Percentiles rank a stretch among this genome's conserved stretches.
Conservation (phyloP, 306 rosid species). For the Rubus idaeus region DNA sequence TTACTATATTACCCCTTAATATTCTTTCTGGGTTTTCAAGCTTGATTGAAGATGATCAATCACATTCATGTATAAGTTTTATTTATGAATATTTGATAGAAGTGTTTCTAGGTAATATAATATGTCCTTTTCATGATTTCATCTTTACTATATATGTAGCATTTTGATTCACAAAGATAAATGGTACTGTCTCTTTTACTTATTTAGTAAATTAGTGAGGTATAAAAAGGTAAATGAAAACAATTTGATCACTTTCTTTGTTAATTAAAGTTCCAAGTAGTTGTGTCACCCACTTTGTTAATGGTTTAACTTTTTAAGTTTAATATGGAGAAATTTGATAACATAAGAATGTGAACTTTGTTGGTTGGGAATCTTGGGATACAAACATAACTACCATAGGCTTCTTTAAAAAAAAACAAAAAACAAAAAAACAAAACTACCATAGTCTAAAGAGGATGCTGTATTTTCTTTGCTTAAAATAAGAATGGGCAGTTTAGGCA, state of each 20-base stretch:
- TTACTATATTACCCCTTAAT: constrained; percentile 37
- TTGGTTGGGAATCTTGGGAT: neutral
- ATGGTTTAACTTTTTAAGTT: neutral
- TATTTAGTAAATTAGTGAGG: neutral
- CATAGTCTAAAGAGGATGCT: neutral
- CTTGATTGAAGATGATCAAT: neutral
- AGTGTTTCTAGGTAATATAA: neutral
- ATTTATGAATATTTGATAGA: neutral
- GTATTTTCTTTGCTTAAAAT: constrained; percentile 23
- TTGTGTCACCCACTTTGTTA: constrained; percentile 8
- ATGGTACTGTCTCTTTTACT: neutral
- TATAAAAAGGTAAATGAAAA: neutral
- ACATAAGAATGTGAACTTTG: neutral
- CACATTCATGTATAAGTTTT: neutral
- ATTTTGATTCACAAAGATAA: neutral
- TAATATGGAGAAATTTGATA: neutral
- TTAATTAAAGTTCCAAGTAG: neutral
- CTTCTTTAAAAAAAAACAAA: no score
- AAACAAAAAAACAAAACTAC: no score
- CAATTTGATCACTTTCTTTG: neutral
- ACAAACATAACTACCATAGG: constrained; percentile 6
- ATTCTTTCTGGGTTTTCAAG: neutral
- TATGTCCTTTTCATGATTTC: neutral
- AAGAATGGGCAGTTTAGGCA: neutral
- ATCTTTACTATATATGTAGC: neutral